Conservation (phyloP, 1,139 yeast genomes). For the Nadsonia starkeyi-henricii region DNA sequence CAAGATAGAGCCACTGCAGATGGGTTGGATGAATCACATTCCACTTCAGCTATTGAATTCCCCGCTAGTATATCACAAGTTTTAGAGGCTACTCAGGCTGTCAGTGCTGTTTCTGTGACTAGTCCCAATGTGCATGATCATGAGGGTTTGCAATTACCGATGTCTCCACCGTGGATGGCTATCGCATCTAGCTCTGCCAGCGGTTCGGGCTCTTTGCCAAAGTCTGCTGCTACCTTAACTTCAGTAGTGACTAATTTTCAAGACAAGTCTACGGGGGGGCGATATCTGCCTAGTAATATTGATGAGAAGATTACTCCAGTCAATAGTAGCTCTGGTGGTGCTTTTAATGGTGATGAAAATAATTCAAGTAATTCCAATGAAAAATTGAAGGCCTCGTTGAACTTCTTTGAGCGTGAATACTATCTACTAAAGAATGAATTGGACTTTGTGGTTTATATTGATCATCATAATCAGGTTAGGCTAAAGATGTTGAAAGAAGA, state of each 20-base stretch:
- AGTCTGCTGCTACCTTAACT: not conserved
- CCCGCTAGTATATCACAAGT: not conserved
- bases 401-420: slow-evolving; percentile 44
- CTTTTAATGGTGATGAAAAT: not conserved
- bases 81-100: not conserved
- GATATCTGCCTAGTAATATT: too few relatives aligned
- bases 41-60: not conserved
- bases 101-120: not conserved
- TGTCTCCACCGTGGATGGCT: not conserved
- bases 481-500: slow-evolving; percentile 29
- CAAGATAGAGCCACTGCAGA: too few relatives aligned
- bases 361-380: not conserved
- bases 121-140: not conserved
- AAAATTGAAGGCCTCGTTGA: slow-evolving; percentile 8
- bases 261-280: too few relatives aligned
- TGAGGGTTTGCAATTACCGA: not conserved
- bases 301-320: too few relatives aligned
- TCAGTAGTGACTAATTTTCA: not conserved
- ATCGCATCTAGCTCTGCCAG: not conserved
- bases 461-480: slow-evolving; percentile 36
- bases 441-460: slow-evolving; percentile 45
- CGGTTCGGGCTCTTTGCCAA: not conserved
- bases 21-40: too few relatives aligned
- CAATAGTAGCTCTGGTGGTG: not conserved
- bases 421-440: slow-evolving; percentile 46